A percentile compares a stretch with the other conserved stretches of the same genome.
Evolutionary conservation across 805 yeast species (phyloP).

Genomic region (Sporopachydermia lactativora): DNA sequence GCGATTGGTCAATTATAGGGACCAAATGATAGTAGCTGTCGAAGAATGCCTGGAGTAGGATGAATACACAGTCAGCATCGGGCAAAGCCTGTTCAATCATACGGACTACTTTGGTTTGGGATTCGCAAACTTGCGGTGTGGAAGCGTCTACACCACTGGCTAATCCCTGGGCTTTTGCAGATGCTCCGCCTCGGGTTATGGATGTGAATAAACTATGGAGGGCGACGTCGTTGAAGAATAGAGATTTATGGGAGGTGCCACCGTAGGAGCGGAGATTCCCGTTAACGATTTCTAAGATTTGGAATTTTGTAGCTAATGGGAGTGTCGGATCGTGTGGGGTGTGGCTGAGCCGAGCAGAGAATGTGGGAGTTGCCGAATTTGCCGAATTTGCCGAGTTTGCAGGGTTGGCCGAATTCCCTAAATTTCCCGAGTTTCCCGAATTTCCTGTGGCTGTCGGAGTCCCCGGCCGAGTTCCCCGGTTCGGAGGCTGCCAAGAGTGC

Average conservation of each 20-base stretch:
- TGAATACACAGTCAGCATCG: background rate
- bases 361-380: background rate
- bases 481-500: too few species aligned
- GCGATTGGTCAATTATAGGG: slow-evolving; percentile 1
- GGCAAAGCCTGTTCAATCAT: slow-evolving; percentile 1
- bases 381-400: background rate
- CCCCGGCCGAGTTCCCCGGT: too few species aligned
- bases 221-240: slow-evolving; percentile 1
- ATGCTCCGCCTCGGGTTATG: background rate
- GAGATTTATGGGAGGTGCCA: background rate
- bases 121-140: background rate
- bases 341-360: background rate
- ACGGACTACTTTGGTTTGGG: background rate
- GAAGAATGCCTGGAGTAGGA: background rate
- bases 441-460: background rate
- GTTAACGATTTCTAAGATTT: background rate
- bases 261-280: background rate
- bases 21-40: background rate
- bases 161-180: background rate
- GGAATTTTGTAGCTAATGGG: slow-evolving; percentile 2
- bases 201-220: background rate
- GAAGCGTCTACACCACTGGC: background rate
- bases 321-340: background rate
- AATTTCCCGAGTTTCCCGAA: background rate
- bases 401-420: background rate